These are phyloP conservation scores for Dendrobium huoshanense DNA, from an alignment of 106 monocot species.

Conservation along the genomic window DNA sequence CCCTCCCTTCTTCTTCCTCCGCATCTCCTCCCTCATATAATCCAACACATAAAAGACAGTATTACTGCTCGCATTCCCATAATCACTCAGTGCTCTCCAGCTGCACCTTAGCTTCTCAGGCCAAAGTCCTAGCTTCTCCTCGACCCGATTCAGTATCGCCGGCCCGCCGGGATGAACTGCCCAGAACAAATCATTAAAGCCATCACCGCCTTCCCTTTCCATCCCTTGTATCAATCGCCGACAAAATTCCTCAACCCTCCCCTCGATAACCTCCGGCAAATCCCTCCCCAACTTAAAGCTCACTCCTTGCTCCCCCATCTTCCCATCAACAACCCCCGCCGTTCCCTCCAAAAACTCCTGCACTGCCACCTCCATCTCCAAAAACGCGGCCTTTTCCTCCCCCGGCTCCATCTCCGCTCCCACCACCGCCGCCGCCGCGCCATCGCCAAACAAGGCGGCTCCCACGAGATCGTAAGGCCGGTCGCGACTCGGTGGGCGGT, in stretches of 20 bases:
- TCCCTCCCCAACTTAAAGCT: constrained; percentile 71
- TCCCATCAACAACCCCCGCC: constrained; percentile 49
- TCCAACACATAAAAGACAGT: constrained; percentile 81
- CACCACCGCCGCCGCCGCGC: constrained; percentile 61
- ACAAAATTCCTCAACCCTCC: constrained; percentile 54
- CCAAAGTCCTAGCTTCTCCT: constrained; percentile 45
- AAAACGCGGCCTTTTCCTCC: constrained; percentile 27
- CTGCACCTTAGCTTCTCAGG: constrained; percentile 61
- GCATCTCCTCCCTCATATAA: constrained; percentile 59
- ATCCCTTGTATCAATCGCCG: constrained; percentile 24
- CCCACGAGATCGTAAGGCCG: constrained; percentile 85
- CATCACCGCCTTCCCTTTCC: constrained; percentile 6
- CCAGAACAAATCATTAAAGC: constrained; percentile 77
- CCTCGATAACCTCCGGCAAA: constrained; percentile 57
- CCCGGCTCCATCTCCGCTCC: constrained; percentile 32
- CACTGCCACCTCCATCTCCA: constrained; percentile 45
- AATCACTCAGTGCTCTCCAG: constrained; percentile 61
- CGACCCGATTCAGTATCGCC: constrained; percentile 70
- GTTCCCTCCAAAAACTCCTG: constrained; percentile 69
- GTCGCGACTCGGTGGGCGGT: constrained; percentile 51
- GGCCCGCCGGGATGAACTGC: constrained; percentile 87
- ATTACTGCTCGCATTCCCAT: constrained; percentile 81
- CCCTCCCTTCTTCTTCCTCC: constrained; percentile 7
- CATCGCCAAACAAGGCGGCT: constrained; percentile 79
- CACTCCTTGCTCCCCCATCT: constrained; percentile 64